These are phyloP conservation scores for Arabidopsis suecica DNA, from an alignment of 345 rosid species.

Conservation along the genomic window DNA sequence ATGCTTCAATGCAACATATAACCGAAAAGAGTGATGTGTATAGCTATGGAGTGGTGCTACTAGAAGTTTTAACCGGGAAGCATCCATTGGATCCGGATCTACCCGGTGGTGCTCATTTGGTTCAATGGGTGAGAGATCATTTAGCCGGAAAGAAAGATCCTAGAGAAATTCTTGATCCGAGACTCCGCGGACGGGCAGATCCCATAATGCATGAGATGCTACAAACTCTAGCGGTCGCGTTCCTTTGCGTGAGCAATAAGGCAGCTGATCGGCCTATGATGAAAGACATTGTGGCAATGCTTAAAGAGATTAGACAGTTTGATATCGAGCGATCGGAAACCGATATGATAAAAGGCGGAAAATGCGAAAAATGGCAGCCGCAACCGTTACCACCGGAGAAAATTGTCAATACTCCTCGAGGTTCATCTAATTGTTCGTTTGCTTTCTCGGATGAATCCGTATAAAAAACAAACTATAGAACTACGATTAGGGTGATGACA, in stretches of 20 bases:
- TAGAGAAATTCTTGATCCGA: slow-evolving; percentile 68
- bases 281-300: slow-evolving; percentile 95
- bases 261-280: slow-evolving; percentile 74
- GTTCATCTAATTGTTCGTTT: slow-evolving; percentile 78
- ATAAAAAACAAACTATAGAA: slow-evolving; percentile 26
- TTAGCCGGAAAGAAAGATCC: slow-evolving; percentile 68
- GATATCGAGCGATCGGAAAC: slow-evolving; percentile 56
- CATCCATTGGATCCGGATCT: slow-evolving; percentile 92
- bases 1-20: slow-evolving; percentile 76
- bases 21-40: slow-evolving; percentile 92
- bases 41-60: slow-evolving; percentile 80
- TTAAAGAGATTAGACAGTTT: slow-evolving; percentile 71
- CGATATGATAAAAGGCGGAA: slow-evolving; percentile 50
- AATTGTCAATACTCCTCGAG: slow-evolving; percentile 56
- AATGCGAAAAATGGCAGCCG: slow-evolving; percentile 35
- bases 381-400: slow-evolving; percentile 52
- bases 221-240: slow-evolving; percentile 88
- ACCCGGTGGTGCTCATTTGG: slow-evolving; percentile 80
- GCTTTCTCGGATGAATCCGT: slow-evolving; percentile 76
- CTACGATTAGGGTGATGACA: slow-evolving; percentile 28
- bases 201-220: slow-evolving; percentile 88
- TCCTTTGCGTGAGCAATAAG: slow-evolving; percentile 69
- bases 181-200: slow-evolving; percentile 78
- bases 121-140: slow-evolving; percentile 89
- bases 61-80: slow-evolving; percentile 87